Evolutionary conservation across 2,329 filamentous ascomycete species (phyloP), one percentile per base, ranked within the genome.

Genomic region (Cryphonectria nitschkei): DNA sequence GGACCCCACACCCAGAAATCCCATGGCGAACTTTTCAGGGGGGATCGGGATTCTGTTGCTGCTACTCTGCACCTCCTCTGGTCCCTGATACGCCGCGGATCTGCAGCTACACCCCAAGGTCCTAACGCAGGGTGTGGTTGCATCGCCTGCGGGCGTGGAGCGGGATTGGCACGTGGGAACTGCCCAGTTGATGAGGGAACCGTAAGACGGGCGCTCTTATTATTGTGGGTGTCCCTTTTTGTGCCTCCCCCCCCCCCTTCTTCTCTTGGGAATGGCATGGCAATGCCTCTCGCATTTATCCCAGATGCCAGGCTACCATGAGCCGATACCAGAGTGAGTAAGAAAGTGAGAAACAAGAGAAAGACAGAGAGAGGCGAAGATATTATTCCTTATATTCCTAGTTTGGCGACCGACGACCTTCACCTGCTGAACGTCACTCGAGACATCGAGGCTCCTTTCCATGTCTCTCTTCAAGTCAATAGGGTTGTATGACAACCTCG

Each of bases 401-500:
- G 32, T 34, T 29, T 8, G 16, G 58, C 58, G 32, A 39, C 54
- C 34, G 34, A 61, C 34, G 34, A 37, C 34, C 32, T 11, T 39
- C 13, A 39, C 58, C 9, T 11, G 19, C 19, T 19, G 11, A 26
- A 39, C 46, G 8, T n/a, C 46, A 34, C 14, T 39, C 32, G 58
- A 61, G 58, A 13, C 34, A 13, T 7, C 58, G 58, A 61, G 63
- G 52, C 61, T 46, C 63, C 46, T 54, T 62, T 71, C 56, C 70
- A 71, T 71, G 70, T 71, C 70, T 71, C 70, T 71, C 66, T 63
- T 69, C 63, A 32, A 37, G 9, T 66, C 68, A 37, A 66, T 71
- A 46, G 70, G 70, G 32, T 41, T 39, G 37, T 61, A 56, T 37
- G 70, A 71, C 62, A 71, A 71, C 65, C 67, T 71, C 11, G 58